Conservation (phyloP, 2,329 filamentous ascomycete genomes). For the Pyricularia sp. region DNA sequence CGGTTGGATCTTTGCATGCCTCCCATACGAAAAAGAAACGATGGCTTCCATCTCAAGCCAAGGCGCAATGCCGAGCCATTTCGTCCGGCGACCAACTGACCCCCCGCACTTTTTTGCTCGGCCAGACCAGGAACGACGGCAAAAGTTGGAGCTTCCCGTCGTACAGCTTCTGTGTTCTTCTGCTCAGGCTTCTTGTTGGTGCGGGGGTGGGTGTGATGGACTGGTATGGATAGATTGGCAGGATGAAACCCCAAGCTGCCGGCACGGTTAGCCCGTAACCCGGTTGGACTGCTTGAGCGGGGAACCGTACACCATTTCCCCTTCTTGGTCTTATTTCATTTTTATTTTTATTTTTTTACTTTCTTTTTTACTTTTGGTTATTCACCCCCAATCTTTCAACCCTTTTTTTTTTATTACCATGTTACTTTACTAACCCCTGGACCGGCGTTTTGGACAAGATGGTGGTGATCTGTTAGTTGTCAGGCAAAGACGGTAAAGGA, state of each 20-base stretch:
- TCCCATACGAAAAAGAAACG: neutral
- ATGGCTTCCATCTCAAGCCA: neutral
- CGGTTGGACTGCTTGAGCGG: neutral
- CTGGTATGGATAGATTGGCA: neutral
- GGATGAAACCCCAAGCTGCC: constrained; percentile 4
- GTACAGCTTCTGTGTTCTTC: neutral
- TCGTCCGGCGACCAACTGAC: neutral
- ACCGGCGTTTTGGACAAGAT: neutral
- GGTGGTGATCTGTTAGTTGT: neutral
- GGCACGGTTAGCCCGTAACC: constrained; percentile 2
- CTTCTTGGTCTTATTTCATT: neutral
- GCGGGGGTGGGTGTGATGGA: neutral
- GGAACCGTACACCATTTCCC: neutral
- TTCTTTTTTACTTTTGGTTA: neutral
- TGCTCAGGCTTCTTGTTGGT: neutral
- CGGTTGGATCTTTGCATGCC: neutral
- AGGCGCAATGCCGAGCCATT: neutral
- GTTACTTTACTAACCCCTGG: neutral
- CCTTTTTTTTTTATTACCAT: neutral
- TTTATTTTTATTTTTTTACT: neutral
- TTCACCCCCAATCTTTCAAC: too few relatives aligned
- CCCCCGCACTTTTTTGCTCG: neutral
- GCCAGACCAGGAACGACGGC: neutral
- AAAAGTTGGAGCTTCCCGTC: neutral
- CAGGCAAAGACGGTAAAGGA: neutral